Percentiles rank a stretch among this genome's conserved stretches.
Evolutionary conservation across 257 asterid genomes (phyloP).

Genomic region (Solanum medicagineum): DNA sequence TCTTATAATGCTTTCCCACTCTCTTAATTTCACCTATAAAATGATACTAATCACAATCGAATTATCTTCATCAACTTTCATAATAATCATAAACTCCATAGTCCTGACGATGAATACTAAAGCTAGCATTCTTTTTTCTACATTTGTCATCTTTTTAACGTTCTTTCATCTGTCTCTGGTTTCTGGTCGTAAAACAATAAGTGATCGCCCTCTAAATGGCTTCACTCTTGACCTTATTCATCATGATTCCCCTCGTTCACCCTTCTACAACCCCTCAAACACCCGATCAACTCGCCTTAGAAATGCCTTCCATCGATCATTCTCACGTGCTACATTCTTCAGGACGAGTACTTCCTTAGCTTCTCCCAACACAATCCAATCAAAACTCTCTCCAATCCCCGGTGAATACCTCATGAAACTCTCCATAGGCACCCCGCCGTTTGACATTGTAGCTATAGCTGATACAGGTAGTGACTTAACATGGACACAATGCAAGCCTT

Average conservation of each 20-base stretch:
- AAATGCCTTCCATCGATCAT: slow-evolving; percentile 18
- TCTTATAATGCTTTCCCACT: background rate
- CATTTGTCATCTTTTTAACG: background rate
- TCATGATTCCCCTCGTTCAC: slow-evolving; percentile 31
- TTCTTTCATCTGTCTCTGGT: background rate
- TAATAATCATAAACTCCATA: background rate
- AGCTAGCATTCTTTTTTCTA: background rate
- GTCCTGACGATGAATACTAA: background rate
- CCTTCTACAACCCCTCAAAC: slow-evolving; percentile 12
- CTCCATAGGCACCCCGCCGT: slow-evolving; percentile 25
- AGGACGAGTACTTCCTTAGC: background rate
- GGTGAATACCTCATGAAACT: slow-evolving; percentile 26
- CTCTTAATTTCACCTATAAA: background rate
- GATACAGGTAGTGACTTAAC: slow-evolving; percentile 34
- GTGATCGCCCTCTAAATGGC: background rate
- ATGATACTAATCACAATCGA: background rate
- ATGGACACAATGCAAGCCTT: slow-evolving; percentile 44
- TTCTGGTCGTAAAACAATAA: background rate
- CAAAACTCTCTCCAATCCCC: background rate
- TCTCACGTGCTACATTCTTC: slow-evolving; percentile 22
- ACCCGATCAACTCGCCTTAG: slow-evolving; percentile 16
- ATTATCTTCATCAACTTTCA: background rate
- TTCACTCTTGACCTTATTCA: slow-evolving; percentile 38
- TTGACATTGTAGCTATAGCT: slow-evolving; percentile 14
- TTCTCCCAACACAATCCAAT: background rate